Percentiles rank a stretch among this genome's conserved stretches.
phyloP scores from a whole-genome alignment of 371 early-diverging fungal genomes.

The Mitosporidium daphniae region DNA sequence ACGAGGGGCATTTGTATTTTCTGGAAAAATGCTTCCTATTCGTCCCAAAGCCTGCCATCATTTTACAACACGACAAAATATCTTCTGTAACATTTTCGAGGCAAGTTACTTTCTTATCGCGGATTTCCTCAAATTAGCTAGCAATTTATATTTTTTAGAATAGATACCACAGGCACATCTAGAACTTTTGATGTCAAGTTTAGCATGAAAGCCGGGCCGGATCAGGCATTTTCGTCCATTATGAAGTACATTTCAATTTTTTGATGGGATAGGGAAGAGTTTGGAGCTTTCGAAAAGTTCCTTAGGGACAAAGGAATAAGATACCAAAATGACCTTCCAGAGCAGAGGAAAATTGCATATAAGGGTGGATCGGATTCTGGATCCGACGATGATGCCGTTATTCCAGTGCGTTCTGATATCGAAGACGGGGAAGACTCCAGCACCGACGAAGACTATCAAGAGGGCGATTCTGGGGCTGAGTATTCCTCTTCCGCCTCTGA shows the following conservation, averaged over 20 bases:
- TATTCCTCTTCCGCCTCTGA: not conserved
- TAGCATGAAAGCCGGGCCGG: slow-evolving; percentile 29
- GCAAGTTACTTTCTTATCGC: too few species aligned
- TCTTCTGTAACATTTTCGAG: slow-evolving; percentile 58
- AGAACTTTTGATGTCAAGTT: slow-evolving; percentile 63
- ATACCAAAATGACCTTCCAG: not conserved
- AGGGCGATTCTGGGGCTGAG: not conserved
- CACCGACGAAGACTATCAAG: not conserved
- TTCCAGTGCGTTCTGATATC: not conserved
- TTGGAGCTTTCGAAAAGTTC: not conserved
- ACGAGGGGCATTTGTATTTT: slow-evolving; percentile 78
- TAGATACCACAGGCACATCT: slow-evolving; percentile 17
- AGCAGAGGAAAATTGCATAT: too few species aligned
- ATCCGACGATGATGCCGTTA: not conserved
- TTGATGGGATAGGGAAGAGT: not conserved
- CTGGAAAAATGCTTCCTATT: slow-evolving; percentile 62
- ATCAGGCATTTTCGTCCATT: too few species aligned
- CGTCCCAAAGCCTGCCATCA: slow-evolving; percentile 68
- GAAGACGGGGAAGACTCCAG: not conserved
- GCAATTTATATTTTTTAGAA: too few species aligned
- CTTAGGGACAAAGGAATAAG: not conserved
- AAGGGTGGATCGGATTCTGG: not conserved
- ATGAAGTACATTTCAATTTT: not conserved
- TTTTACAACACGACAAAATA: slow-evolving; percentile 46
- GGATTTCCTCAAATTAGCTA: too few species aligned